Conservation (phyloP, 2,329 filamentous ascomycete genomes). For the Pseudogymnoascus sp. region DNA sequence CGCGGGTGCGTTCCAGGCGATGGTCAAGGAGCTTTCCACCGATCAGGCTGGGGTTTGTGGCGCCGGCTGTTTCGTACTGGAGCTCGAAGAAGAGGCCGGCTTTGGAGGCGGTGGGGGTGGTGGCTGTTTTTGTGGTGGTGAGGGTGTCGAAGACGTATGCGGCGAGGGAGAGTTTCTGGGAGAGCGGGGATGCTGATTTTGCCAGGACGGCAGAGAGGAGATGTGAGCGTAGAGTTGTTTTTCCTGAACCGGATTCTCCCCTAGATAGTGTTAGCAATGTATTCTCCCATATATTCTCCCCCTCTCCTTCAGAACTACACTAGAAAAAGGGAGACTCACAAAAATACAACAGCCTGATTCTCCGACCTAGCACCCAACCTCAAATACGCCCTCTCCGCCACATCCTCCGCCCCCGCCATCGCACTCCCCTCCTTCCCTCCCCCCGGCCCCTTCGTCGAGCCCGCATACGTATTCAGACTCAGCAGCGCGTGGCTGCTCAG, state of each 20-base stretch:
- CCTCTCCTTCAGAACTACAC: background rate
- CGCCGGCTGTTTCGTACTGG: slow-evolving; percentile 87
- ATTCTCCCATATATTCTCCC: background rate
- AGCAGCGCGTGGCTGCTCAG: slow-evolving; percentile 89
- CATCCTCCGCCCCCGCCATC: slow-evolving; percentile 84
- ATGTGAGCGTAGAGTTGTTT: slow-evolving; percentile 89
- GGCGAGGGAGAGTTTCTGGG: slow-evolving; percentile 84
- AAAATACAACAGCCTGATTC: slow-evolving; percentile 85
- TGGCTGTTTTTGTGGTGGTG: slow-evolving; percentile 94
- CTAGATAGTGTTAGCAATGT: slow-evolving; percentile 39
- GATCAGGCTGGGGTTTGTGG: slow-evolving; percentile 76
- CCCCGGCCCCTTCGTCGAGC: slow-evolving; percentile 80
- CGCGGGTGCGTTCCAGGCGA: slow-evolving; percentile 81
- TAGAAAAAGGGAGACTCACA: slow-evolving; percentile 54
- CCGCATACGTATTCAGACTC: slow-evolving; percentile 89
- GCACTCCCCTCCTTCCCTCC: slow-evolving; percentile 86
- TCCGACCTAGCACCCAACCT: slow-evolving; percentile 81
- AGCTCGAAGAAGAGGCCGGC: slow-evolving; percentile 92
- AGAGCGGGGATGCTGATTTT: slow-evolving; percentile 87
- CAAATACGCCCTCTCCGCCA: slow-evolving; percentile 78
- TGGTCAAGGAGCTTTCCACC: slow-evolving; percentile 94
- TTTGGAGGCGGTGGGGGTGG: slow-evolving; percentile 91
- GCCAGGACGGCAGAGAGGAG: slow-evolving; percentile 76
- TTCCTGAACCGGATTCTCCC: slow-evolving; percentile 91
- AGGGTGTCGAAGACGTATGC: slow-evolving; percentile 93